A percentile compares a stretch with the other conserved stretches of the same genome.
Conservation (phyloP, 75 land plant species). For the Selaginella moellendorffii region DNA sequence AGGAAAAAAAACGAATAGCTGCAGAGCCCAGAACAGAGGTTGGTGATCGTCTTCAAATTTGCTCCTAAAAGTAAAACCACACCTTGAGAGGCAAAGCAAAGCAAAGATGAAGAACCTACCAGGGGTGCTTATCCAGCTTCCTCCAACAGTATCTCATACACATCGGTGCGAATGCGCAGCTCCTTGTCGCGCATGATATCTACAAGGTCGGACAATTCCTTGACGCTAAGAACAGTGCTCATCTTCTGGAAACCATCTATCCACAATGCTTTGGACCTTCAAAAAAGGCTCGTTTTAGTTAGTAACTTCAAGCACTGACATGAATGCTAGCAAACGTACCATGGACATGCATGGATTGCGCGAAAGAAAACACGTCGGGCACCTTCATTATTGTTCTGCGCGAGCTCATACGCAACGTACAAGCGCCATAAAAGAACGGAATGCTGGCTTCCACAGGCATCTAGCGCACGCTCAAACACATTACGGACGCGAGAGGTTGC, state of each 20-base stretch:
- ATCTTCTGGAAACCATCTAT: conserved; percentile 82
- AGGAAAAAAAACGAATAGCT: too few relatives aligned
- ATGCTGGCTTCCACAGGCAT: conserved; percentile 32
- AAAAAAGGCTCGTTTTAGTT: too few relatives aligned
- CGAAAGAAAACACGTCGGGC: conserved; percentile 77
- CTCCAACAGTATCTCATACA: conserved; percentile 89
- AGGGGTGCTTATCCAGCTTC: too few relatives aligned
- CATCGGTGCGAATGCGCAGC: conserved; percentile 75
- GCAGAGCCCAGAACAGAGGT: too few relatives aligned
- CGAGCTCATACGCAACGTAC: conserved; percentile 61
- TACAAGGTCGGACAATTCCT: conserved; percentile 86
- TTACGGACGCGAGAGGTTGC: conserved; percentile 58
- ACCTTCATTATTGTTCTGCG: conserved; percentile 40
- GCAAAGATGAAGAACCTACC: too few relatives aligned
- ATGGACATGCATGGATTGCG: conserved; percentile 96
- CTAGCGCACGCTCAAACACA: conserved; percentile 75
- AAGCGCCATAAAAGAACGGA: conserved; percentile 83
- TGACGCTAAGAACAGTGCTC: conserved; percentile 46
- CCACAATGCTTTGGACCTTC: conserved; percentile 85
- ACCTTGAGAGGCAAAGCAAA: too few relatives aligned
- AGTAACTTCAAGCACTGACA: too few relatives aligned
- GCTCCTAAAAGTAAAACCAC: too few relatives aligned
- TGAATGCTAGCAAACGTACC: conserved; percentile 47
- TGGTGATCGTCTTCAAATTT: too few relatives aligned
- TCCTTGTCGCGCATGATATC: conserved; percentile 98